Conservation (phyloP, 2,329 filamentous ascomycete species). For the Knufia fluminis region DNA sequence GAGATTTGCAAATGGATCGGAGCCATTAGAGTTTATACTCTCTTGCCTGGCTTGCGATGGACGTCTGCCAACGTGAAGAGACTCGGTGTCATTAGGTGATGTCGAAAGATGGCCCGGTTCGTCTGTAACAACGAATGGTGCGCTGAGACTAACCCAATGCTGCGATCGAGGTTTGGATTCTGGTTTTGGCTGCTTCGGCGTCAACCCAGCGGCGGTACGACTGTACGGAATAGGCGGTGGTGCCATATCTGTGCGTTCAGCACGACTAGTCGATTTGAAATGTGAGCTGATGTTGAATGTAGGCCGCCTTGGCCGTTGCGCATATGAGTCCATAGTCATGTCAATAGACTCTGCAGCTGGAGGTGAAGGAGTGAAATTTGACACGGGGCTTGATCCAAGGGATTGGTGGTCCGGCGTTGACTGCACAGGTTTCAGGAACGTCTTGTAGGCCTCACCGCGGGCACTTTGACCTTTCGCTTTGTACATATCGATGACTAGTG, state of each 20-base stretch:
- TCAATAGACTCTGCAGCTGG: neutral
- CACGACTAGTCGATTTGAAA: neutral
- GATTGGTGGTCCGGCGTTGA: slow-evolving; percentile 2
- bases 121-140: neutral
- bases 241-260: neutral
- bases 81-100: slow-evolving; percentile 3
- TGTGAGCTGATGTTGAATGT: neutral
- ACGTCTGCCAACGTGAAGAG: slow-evolving; percentile 1
- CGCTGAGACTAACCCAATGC: neutral
- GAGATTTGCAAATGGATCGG: neutral
- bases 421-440: slow-evolving; percentile 15
- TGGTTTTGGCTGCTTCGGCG: neutral
- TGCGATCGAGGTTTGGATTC: neutral
- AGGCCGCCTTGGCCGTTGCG: neutral
- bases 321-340: neutral
- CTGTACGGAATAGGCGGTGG: neutral
- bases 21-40: slow-evolving; percentile 2
- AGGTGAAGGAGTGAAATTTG: neutral
- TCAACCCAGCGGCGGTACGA: neutral
- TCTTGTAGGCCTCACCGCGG: slow-evolving; percentile 17
- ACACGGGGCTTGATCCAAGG: neutral
- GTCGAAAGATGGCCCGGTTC: slow-evolving; percentile 1
- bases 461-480: slow-evolving; percentile 16
- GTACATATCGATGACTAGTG: slow-evolving; percentile 19
- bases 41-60: neutral